phyloP scores from a whole-genome alignment of 2,329 filamentous ascomycete genomes.

The Atkinsonella hypoxylon region DNA sequence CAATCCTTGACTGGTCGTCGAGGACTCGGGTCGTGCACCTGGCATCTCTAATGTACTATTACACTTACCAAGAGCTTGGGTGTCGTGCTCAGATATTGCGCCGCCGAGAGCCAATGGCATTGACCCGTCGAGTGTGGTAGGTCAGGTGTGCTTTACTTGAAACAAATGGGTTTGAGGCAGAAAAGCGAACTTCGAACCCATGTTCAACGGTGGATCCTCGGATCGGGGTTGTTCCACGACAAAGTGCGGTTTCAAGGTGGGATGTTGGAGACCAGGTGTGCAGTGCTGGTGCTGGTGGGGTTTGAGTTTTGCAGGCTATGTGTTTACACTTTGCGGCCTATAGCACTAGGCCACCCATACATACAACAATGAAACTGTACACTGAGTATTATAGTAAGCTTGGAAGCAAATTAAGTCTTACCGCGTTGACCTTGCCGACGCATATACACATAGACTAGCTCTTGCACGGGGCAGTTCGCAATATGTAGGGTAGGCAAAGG shows the following conservation, averaged over 20 bases:
- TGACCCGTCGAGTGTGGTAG: background rate
- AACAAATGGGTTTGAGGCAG: background rate
- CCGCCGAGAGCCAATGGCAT: background rate
- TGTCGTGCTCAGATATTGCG: background rate
- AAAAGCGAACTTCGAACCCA: background rate
- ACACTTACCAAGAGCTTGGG: background rate
- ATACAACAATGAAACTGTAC: no score
- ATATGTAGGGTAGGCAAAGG: no score
- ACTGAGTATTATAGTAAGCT: no score
- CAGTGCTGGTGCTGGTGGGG: no score
- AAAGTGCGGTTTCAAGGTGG: background rate
- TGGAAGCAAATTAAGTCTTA: no score
- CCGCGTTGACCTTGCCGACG: no score
- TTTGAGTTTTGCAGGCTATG: no score
- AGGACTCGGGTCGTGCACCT: background rate
- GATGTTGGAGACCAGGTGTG: background rate
- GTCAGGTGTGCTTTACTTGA: background rate
- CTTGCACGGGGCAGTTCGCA: no score
- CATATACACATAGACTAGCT: no score
- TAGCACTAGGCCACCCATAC: no score
- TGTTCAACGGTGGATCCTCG: conserved; percentile 12
- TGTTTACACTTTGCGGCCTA: no score
- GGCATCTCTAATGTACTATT: background rate
- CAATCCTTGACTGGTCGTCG: background rate
- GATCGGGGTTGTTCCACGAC: conserved; percentile 10